Base-by-base conservation (phyloP, 2,329 filamentous ascomycete species). In the Penicillium sp. region DNA sequence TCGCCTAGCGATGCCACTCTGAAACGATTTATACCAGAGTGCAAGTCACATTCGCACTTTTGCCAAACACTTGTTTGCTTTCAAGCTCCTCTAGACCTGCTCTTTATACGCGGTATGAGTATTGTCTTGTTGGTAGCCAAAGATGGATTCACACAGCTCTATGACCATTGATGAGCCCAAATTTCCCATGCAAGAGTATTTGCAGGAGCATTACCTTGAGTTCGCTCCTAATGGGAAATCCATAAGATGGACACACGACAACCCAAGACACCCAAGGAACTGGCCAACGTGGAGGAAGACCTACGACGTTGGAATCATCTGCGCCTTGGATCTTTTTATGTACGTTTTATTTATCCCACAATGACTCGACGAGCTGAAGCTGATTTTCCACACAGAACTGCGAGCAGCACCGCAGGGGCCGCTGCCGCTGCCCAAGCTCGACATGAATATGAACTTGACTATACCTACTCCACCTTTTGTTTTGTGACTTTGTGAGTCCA, bases 331-430 rank as follows among this genome's bases (percentile, higher is more conserved):
- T 51, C 64, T 71, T 21, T 67, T 71, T 37, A 64, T 68, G 68
- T 71, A 62, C 7, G 42, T 52, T 17, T 20, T 12, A 18, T 29
- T 3, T 41, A 17, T 21, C 12, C 18, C n/a, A 20, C 17, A 7
- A 8, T 21, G 5, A 6, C n/a, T 13, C 2, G 21, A 17, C 7
- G 5, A 13, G 40, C 58, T 62, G 47, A 67, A 40, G 17, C 33
- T 39, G 9, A 23, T 26, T 15, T 49, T 40, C 13, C 30, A 13
- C 48, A 33, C 27, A 72, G 69, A 46, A 72, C 69, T 34, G 67
- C 68, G 20, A 61, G 66, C 30, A 72, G 69, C 49, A 70, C 68
- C 6, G 66, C 68, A 26, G 69, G 69, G 66, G 68, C 68, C 10
- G 67, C 62, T 9, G 66, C 64, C 27, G 68, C 68, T 7, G 50